phyloP scores from a whole-genome alignment of 2,329 filamentous ascomycete species.

The Fonsecaea multimorphosa region DNA sequence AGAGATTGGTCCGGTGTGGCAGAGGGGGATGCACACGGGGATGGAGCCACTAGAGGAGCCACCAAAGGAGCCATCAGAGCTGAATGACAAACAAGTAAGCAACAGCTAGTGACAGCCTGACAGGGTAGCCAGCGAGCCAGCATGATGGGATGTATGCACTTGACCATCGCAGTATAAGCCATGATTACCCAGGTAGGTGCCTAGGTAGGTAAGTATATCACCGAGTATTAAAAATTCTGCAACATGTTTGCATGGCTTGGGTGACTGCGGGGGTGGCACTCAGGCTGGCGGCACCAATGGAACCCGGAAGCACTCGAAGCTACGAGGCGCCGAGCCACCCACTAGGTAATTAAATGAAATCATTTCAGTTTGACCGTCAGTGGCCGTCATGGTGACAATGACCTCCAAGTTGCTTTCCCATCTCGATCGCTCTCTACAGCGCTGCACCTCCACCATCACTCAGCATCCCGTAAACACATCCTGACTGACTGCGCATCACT shows the following conservation, averaged over 20 bases:
- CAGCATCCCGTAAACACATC: conserved; percentile 4
- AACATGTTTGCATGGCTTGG: too few species aligned
- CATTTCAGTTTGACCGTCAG: not conserved
- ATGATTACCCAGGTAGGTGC: too few species aligned
- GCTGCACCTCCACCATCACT: conserved; percentile 2
- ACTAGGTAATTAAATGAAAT: too few species aligned
- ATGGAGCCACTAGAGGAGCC: too few species aligned
- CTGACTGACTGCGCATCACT: not conserved
- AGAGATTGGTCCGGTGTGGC: not conserved
- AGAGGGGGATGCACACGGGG: not conserved
- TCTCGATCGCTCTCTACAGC: not conserved
- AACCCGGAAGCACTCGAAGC: too few species aligned
- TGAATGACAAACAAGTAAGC: not conserved
- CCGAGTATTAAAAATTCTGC: too few species aligned
- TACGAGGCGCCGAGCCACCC: too few species aligned
- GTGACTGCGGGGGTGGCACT: not conserved
- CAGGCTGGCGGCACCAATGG: not conserved
- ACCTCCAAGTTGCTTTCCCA: not conserved
- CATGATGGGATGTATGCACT: too few species aligned
- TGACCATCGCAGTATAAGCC: too few species aligned
- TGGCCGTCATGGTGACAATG: not conserved
- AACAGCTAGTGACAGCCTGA: too few species aligned
- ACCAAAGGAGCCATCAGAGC: not conserved
- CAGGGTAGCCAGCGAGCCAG: too few species aligned
- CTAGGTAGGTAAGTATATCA: too few species aligned